Base-by-base conservation (phyloP, 305 asterid species). In the Fraxinus nigra region DNA sequence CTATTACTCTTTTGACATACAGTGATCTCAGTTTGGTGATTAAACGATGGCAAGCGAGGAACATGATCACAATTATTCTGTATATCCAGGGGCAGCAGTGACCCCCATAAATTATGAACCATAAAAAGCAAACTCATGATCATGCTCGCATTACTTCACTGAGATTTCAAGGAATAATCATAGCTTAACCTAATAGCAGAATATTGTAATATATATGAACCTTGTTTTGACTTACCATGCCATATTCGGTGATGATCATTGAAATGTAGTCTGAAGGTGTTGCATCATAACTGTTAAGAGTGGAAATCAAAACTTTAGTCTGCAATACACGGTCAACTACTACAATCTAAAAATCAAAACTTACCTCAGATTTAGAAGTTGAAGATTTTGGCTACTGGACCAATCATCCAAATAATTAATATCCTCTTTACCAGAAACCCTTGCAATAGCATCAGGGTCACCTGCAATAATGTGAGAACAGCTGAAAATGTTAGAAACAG, bases 251-350 rank as follows among this genome's bases (percentile, higher is more conserved):
- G 83, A 95, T 89, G 77, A 95, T 92, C 97, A 90, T 85, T 51
- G 98, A 95, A 24, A 95, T 89, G 87, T 91, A 95, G 83, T 93
- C 97, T 26, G 97, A 85, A 51, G 98, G 98, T 18, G 97, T 94
- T 79, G 90, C 95, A 83, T 94, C 98, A 14, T 94, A 94, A 75
- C 99, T 93, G 94, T 87, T 48, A 86, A 37, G 80, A 87, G 85
- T 38, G 77, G 79, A 81, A 83, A 77, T 8, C 28, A 84, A 82
- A 76, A 40, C 43, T 70, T 84, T 43, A 87, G 82, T 82, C 78
- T 16, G 46, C 80, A 76, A 16, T 59, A 81, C 18, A 67, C 28
- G 56, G 40, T 22, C 16, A 72, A 67, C 20, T 46, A 61, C 76
- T 78, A 61, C 74, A 56, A 22, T 75, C 20, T 20, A 34, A 54